Base-by-base conservation (phyloP, 768 basidiomycete species). In the Mycena sanguinolenta region DNA sequence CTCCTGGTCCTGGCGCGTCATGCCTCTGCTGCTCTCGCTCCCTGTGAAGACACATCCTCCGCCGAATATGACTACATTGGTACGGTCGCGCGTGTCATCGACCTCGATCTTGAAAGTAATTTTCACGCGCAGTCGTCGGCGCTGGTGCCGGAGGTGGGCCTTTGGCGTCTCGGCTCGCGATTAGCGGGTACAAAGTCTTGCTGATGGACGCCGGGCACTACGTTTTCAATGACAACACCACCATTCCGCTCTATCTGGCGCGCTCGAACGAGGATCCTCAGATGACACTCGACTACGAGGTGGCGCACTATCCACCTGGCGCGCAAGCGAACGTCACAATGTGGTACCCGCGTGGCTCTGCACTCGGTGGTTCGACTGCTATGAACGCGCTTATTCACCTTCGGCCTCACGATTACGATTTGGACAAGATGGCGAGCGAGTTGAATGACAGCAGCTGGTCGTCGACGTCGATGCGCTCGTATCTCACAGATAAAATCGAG, bases 381-480 rank as follows among this genome's bases (percentile, higher is more conserved):
- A 69, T 69, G 67, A 69, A 69, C 34, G 67, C 67, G 5, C 67
- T 69, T 42, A 69, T 69, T 23, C 67, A 69, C 54, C 67, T 69
- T 27, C 67, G 67, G 34, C 67, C 67, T 4, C 67, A 69, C 9
- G 38, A 69, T 23, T 69, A 69, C 42, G 67, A 69, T 54, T 17
- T 63, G 42, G 60, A 69, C 44, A 69, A 44, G 38, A 69, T 69
- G 67, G 60, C 67, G 4, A 49, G 21, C 13, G 23, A 69, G n/a
- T 25, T 69, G 25, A 63, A 63, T 10, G 67, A 69, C 60, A 27
- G 36, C 10, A 62, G 59, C 12, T 69, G 67, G 67, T 69, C 63
- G 19, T 49, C 50, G 49, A 28, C 60, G 8, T 63, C 60, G 13
- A 69, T 69, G 67, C 67, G 67, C 53, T 9, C 10, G n/a, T 69